Base-by-base conservation (phyloP, 2,329 filamentous ascomycete species). In the Eutypa lata region DNA sequence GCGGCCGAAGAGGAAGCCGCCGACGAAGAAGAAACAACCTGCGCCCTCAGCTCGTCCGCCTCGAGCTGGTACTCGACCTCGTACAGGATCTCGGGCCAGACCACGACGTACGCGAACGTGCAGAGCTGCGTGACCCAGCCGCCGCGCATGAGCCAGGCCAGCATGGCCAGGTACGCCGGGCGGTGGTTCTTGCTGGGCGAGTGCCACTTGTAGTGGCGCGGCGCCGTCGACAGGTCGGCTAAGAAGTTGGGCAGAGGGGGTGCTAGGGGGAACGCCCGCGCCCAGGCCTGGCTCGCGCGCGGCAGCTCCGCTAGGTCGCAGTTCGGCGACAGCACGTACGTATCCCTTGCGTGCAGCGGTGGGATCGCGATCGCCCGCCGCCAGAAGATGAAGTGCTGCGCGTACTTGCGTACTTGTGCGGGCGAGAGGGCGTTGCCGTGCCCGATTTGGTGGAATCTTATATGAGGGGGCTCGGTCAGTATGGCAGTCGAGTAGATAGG, bases 341-440 rank as follows among this genome's bases (percentile, higher is more conserved):
- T 88, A 67, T 97, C 92, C 47, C 92, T 83, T 43, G 89, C 88
- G 65, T 97, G 91, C 6, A 99, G 81, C 0, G 94, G 94, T 4
- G 91, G 89, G 40, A 97, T 93, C 16, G 93, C 88, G 55, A 95
- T 89, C 46, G 93, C 94, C 53, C 92, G 88, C 22, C 94, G 87
- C 92, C 93, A 97, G 73, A 95, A 96, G 56, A 97, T 91, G 57
- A 99, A 87, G 73, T 97, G 94, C 53, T 90, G 89, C 10, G 92
- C 91, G 57, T 96, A 89, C 61, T 90, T 87, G 57, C 93, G 88
- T 57, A 97, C 88, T 61, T 96, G 90, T 31, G 84, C 80, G 1
- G 94, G 79, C 3, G 88, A 86, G 49, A 97, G 87, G 19, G 86
- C 82, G 49, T 88, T 84, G 59, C 80, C 83, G 59, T 86, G 82